These are phyloP conservation scores for Micractinium sp. DNA, from an alignment of 139 green algal species.

Conservation along the genomic window DNA sequence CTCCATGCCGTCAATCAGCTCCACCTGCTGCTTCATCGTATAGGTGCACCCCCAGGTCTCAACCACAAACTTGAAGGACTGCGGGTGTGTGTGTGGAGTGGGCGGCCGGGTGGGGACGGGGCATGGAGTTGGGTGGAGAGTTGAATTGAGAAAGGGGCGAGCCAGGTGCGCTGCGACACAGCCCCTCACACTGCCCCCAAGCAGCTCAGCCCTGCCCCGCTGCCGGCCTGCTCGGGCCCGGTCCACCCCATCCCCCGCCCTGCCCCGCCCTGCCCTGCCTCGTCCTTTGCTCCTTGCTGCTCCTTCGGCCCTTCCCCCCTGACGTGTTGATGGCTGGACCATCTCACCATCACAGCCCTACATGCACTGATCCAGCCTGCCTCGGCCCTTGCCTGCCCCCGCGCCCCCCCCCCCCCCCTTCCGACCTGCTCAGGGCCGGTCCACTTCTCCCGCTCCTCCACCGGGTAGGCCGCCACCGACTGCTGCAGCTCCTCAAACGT, in stretches of 20 bases:
- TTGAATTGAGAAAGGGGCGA: background rate
- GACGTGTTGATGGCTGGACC: too few relatives aligned
- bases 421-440: background rate
- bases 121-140: too few relatives aligned
- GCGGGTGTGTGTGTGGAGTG: background rate
- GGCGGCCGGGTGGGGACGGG: background rate
- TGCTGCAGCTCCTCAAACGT: slow-evolving; percentile 59
- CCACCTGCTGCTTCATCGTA: slow-evolving; percentile 52
- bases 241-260: background rate
- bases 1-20: slow-evolving; percentile 28
- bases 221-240: too few relatives aligned
- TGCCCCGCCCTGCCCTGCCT: background rate
- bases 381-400: too few relatives aligned
- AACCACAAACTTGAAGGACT: slow-evolving; percentile 71
- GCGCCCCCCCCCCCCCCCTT: background rate
- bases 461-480: slow-evolving; percentile 29
- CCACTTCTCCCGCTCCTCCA: background rate
- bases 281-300: background rate
- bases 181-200: too few relatives aligned
- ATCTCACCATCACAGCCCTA: too few relatives aligned
- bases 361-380: background rate
- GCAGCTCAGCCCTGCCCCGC: background rate
- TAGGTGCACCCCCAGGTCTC: slow-evolving; percentile 56
- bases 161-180: background rate
- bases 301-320: background rate